phyloP scores from a whole-genome alignment of 2,329 filamentous ascomycete genomes.

The Aspergillus hortae region DNA sequence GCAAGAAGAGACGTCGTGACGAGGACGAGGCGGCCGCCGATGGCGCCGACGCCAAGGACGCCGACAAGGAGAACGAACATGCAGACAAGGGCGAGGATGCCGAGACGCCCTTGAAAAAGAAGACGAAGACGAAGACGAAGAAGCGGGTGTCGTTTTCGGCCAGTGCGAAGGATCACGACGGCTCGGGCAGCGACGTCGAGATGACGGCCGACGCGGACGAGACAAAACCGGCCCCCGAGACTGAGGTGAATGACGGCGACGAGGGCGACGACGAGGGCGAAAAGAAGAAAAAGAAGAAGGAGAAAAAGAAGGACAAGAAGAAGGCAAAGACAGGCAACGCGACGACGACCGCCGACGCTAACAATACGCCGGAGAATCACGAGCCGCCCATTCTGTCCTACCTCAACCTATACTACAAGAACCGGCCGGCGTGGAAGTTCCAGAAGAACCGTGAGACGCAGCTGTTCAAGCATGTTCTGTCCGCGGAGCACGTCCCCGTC shows the following conservation, averaged over 20 bases:
- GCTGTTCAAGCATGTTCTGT: slow-evolving; percentile 78
- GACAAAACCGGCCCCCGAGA: background rate
- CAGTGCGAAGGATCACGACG: slow-evolving; percentile 59
- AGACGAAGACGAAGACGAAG: slow-evolving; percentile 25
- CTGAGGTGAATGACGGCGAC: background rate
- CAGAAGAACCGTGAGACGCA: slow-evolving; percentile 89
- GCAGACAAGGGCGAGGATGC: slow-evolving; percentile 1
- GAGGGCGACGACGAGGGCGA: slow-evolving; percentile 10
- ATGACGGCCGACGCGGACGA: background rate
- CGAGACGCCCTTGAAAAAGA: slow-evolving; percentile 7
- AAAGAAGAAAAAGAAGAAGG: slow-evolving; percentile 24
- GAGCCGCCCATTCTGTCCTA: slow-evolving; percentile 66
- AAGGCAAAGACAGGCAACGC: slow-evolving; percentile 32
- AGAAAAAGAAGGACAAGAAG: slow-evolving; percentile 25
- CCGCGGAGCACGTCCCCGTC: slow-evolving; percentile 66
- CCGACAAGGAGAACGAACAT: slow-evolving; percentile 2
- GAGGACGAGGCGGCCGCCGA: slow-evolving; percentile 17
- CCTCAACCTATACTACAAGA: slow-evolving; percentile 69
- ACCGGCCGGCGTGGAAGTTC: slow-evolving; percentile 81
- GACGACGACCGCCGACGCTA: slow-evolving; percentile 6
- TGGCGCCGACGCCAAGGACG: slow-evolving; percentile 13
- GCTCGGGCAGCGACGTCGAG: slow-evolving; percentile 36
- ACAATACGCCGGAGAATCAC: slow-evolving; percentile 18
- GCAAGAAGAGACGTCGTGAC: slow-evolving; percentile 17
- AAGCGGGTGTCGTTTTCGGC: slow-evolving; percentile 65